These are phyloP conservation scores for Boehmeria nivea DNA, from an alignment of 306 rosid species.

Conservation along the genomic window DNA sequence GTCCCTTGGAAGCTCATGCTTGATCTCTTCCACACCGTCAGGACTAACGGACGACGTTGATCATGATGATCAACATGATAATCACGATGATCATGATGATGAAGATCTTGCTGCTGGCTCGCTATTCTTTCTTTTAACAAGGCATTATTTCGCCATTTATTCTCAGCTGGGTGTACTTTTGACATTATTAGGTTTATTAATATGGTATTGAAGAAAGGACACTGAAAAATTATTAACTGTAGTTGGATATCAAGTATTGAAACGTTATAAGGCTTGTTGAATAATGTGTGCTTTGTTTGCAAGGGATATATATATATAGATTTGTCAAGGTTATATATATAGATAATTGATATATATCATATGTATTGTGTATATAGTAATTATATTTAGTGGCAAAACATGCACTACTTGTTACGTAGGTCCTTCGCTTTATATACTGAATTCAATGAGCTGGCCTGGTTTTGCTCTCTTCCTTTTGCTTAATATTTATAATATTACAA, in stretches of 20 bases:
- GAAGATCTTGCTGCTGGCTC: background rate
- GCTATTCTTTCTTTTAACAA: background rate
- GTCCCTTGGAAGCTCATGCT: constrained; percentile 52
- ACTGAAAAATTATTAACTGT: background rate
- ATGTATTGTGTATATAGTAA: background rate
- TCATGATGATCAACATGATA: background rate
- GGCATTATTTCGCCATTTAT: background rate
- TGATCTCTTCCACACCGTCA: constrained; percentile 50
- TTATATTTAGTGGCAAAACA: background rate
- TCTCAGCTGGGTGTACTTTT: constrained; percentile 8
- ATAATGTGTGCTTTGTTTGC: background rate
- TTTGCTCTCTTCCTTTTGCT: background rate
- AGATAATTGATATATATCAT: background rate
- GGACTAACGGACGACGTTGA: constrained; percentile 19
- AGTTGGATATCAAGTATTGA: background rate
- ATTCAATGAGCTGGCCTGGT: background rate
- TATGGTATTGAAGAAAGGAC: background rate
- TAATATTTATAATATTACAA: too few species aligned
- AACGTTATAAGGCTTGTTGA: background rate
- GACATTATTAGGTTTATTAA: background rate
- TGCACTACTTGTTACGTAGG: constrained; percentile 5
- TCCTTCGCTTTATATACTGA: background rate
- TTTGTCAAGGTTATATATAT: too few species aligned
- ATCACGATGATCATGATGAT: background rate
- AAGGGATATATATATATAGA: background rate